Base-by-base conservation (phyloP, 2,329 filamentous ascomycete species). In the Dothistroma pini region DNA sequence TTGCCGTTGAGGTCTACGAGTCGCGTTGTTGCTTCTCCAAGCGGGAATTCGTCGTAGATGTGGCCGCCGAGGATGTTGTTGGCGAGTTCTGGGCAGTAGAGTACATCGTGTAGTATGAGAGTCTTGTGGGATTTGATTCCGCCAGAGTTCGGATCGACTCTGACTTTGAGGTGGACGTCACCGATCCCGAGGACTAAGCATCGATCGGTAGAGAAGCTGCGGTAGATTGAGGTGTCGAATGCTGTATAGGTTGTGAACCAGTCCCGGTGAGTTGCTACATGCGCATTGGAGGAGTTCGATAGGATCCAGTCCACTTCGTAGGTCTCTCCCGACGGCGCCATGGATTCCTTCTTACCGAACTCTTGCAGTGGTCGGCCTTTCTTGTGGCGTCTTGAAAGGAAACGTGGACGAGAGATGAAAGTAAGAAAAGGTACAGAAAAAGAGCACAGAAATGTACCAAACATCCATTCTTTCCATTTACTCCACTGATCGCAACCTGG, bases 201-300 rank as follows among this genome's bases (percentile, higher is more conserved):
- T n/a, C 49, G 38, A 44, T 48, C 31, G 29, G 29, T 32, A 12
- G 29, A n/a, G 50, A 21, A 38, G 19, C 32, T 34, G 51, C 19
- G 10, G 9, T 34, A 34, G 51, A 54, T 38, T 3, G 32, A 38
- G 10, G 61, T 49, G 31, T 41, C 5, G 38, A 62, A 41, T 10
- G 44, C 11, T 10, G 56, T 57, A 47, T 50, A 60, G 16, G 14
- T 54, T 16, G 60, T 60, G 50, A 65, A 65, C 63, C 63, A 65
- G 35, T 61, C 60, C 5, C 60, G 60, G 41, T 65, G 54, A 35
- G 55, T 65, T 25, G 63, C 63, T 32, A 65, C 53, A 22, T 65
- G 63, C 4, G 58, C 57, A 29, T 65, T 58, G 10, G 54, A 50
- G 5, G 54, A 56, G 50, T 50, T 62, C 6, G 62, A 62, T n/a